Conservation (phyloP, 1,284 basidiomycete species). For the Psilocybe mexicana region DNA sequence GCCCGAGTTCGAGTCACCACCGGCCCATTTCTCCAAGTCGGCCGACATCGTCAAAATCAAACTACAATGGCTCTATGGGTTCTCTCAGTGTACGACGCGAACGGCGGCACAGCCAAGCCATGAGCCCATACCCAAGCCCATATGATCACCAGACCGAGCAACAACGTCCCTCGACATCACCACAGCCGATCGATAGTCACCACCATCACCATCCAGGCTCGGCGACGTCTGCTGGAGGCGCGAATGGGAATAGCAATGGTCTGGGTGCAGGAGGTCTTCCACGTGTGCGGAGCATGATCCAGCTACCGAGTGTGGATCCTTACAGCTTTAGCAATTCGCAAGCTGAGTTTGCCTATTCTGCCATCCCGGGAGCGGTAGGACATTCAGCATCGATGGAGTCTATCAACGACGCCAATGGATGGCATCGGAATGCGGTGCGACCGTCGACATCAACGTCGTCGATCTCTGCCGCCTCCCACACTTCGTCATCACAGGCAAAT, state of each 20-base stretch:
- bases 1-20: constrained; percentile 71
- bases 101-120: constrained; percentile 77
- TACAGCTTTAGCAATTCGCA: constrained; percentile 66
- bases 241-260: not conserved
- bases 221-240: not conserved
- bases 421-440: constrained; percentile 48
- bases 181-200: constrained; percentile 46
- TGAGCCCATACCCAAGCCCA: constrained; percentile 79
- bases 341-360: constrained; percentile 77
- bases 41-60: constrained; percentile 62
- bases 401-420: constrained; percentile 42
- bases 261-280: constrained; percentile 43
- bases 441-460: constrained; percentile 76
- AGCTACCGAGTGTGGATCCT: constrained; percentile 66
- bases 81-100: constrained; percentile 68
- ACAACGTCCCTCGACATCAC: constrained; percentile 71
- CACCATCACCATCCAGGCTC: constrained; percentile 8
- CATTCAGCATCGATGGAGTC: constrained; percentile 49
- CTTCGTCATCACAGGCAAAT: constrained; percentile 74
- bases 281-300: constrained; percentile 77
- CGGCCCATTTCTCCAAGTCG: constrained; percentile 61
- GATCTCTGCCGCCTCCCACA: constrained; percentile 68
- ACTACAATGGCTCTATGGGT: constrained; percentile 38
- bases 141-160: constrained; percentile 68
- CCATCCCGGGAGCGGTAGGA: constrained; percentile 47